Base-by-base conservation (phyloP, 1,284 basidiomycete genomes). In the Coniferiporia weirii region DNA sequence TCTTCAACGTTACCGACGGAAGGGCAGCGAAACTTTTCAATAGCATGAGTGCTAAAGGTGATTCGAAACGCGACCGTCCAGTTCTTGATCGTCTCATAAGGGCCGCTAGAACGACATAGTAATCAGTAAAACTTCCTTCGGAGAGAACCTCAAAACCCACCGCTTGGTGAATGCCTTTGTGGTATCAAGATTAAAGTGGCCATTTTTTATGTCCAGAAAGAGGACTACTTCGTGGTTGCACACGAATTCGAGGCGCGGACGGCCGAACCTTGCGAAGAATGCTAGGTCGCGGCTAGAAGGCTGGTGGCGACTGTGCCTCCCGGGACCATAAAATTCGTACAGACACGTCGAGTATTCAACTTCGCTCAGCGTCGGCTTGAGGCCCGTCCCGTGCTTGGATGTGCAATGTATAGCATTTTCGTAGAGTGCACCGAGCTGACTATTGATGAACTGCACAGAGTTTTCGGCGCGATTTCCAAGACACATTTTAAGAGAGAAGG, bases 171-270 rank as follows among this genome's bases (percentile, higher is more conserved):
- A 19, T 15, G 38, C n/a, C 52, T 61, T 64, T 10, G 12, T 46
- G 43, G 27, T 22, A 34, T 64, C 61, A 35, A 56, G 54, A 46
- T 64, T 64, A 34, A 56, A 63, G 46, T 64, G 63, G 19, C 63
- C 63, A n/a, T 58, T 52, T n/a, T 54, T 35, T n/a, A 63, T 35
- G 15, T 57, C 54, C 13, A 64, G 48, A 51, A 63, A 64, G n/a
- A 64, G 44, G 27, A 64, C 51, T 4, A 59, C 61, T 45, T 64
- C 61, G 40, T 64, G 63, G 47, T 64, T 64, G 51, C 63, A 64
- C 12, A 64, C 56, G 43, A 64, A 64, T 46, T 59, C 61, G 22
- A 64, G 20, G 20, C 52, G 52, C 15, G 61, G 63, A 13, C 48
- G 34, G 22, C 47, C 61, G 51, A 64, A 64, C 15, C 19, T 54